These are phyloP conservation scores for Moesziomyces parantarcticus DNA, from an alignment of 1,284 basidiomycete species.

Conservation along the genomic window DNA sequence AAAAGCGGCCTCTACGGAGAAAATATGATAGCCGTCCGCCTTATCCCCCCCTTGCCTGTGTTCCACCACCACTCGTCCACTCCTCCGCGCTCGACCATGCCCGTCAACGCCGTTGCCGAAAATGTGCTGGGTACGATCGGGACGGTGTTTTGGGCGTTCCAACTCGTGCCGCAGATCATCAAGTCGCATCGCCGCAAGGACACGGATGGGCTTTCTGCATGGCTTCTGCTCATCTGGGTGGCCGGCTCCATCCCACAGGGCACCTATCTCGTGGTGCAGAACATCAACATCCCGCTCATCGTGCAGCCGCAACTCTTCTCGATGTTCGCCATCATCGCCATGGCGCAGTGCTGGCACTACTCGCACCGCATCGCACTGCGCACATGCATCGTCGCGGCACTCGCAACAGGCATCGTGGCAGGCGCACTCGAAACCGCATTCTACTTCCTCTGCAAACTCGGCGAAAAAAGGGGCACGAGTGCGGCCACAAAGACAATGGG, in stretches of 20 bases:
- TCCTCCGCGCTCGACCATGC: too few relatives aligned
- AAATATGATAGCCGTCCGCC: too few relatives aligned
- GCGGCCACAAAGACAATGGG: slow-evolving; percentile 76
- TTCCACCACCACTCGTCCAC: too few relatives aligned
- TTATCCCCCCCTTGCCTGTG: neutral
- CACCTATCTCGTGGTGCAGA: slow-evolving; percentile 77
- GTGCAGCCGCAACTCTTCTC: slow-evolving; percentile 81
- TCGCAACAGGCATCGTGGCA: slow-evolving; percentile 70
- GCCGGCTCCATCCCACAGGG: slow-evolving; percentile 76
- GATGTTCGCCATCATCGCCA: slow-evolving; percentile 73
- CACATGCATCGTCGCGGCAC: slow-evolving; percentile 69
- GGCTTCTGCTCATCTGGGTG: slow-evolving; percentile 79
- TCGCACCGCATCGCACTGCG: slow-evolving; percentile 65
- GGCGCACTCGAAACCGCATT: slow-evolving; percentile 75
- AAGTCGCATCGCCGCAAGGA: slow-evolving; percentile 80
- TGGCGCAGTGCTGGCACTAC: slow-evolving; percentile 75
- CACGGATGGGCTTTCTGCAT: slow-evolving; percentile 78
- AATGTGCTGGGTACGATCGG: slow-evolving; percentile 62
- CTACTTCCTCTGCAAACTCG: slow-evolving; percentile 70
- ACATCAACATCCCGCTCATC: slow-evolving; percentile 78
- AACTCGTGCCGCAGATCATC: slow-evolving; percentile 77
- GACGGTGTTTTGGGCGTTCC: slow-evolving; percentile 77
- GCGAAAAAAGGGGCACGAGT: slow-evolving; percentile 71
- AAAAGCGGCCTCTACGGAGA: too few relatives aligned
- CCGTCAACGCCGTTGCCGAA: slow-evolving; percentile 33